These are phyloP conservation scores for Xenosphaeropsis pyriputrescens DNA, from an alignment of 2,329 filamentous ascomycete species.

Conservation along the genomic window DNA sequence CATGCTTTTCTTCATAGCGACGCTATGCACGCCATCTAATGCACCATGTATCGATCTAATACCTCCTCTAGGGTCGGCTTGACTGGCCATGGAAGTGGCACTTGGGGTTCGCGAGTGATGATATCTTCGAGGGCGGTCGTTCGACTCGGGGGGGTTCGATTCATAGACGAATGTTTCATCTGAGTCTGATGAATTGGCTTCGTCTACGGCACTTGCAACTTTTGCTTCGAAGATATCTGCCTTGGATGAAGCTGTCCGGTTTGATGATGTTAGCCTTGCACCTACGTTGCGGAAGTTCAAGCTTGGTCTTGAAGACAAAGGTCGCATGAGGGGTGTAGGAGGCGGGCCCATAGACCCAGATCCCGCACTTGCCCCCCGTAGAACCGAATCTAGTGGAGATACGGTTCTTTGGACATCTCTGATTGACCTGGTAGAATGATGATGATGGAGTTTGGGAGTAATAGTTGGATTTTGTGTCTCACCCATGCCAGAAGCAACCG, in stretches of 20 bases:
- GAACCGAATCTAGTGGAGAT: neutral
- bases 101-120: slow-evolving; percentile 83
- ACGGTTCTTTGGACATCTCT: slow-evolving; percentile 4
- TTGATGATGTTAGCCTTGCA: slow-evolving; percentile 27
- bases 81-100: slow-evolving; percentile 69
- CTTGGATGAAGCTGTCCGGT: slow-evolving; percentile 65
- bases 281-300: slow-evolving; percentile 23
- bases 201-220: slow-evolving; percentile 88
- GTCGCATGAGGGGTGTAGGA: neutral
- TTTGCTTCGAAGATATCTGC: slow-evolving; percentile 97
- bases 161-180: slow-evolving; percentile 99
- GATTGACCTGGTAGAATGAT: slow-evolving; percentile 23
- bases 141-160: slow-evolving; percentile 70
- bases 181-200: slow-evolving; percentile 91
- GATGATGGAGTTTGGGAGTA: slow-evolving; percentile 23
- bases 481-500: slow-evolving; percentile 60
- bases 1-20: slow-evolving; percentile 80
- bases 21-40: slow-evolving; percentile 46
- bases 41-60: slow-evolving; percentile 45
- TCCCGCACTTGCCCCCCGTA: neutral
- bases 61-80: slow-evolving; percentile 38
- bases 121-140: slow-evolving; percentile 55
- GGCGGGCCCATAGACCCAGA: slow-evolving; percentile 4
- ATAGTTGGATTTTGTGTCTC: slow-evolving; percentile 25
- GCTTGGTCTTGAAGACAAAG: slow-evolving; percentile 17